A percentile compares a stretch with the other conserved stretches of the same genome.
Evolutionary conservation across 1,139 yeast species (phyloP).

Genomic region (Suhomyces atakaporum): DNA sequence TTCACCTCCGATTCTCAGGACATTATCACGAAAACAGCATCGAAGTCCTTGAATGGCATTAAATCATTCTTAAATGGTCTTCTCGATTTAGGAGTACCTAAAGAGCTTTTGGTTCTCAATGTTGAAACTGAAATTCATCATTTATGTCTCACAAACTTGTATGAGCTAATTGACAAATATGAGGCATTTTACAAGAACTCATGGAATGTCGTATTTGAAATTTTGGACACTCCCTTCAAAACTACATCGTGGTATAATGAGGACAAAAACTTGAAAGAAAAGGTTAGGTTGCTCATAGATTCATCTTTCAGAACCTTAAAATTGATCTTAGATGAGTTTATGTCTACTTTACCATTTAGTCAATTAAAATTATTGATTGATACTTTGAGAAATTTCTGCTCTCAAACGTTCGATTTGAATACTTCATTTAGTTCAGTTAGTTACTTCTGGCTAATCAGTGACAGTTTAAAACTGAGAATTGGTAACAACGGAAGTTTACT

Average conservation of each 20-base stretch:
- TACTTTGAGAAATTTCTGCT: constrained; percentile 68
- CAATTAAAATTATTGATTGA: constrained; percentile 68
- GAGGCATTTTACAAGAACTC: constrained; percentile 55
- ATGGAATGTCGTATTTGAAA: constrained; percentile 72
- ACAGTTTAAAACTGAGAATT: constrained; percentile 52
- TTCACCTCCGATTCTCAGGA: constrained; percentile 29
- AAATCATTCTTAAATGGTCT: constrained; percentile 33
- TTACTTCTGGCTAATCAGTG: constrained; percentile 89
- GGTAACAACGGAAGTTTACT: neutral
- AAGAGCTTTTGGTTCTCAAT: constrained; percentile 46
- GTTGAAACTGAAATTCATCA: constrained; percentile 70
- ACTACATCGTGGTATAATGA: constrained; percentile 22
- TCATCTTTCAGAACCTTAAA: constrained; percentile 80
- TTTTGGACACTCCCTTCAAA: constrained; percentile 68
- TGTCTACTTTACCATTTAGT: constrained; percentile 64
- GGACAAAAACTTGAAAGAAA: constrained; percentile 39
- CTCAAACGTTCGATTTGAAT: constrained; percentile 72
- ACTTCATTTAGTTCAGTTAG: constrained; percentile 89
- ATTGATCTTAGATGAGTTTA: constrained; percentile 79
- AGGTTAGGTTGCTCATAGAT: constrained; percentile 51
- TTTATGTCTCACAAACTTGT: constrained; percentile 60
- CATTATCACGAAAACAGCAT: constrained; percentile 30
- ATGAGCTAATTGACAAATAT: constrained; percentile 71
- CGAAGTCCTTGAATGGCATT: constrained; percentile 40
- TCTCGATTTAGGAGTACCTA: constrained; percentile 39